Evolutionary conservation across 2,329 filamentous ascomycete species (phyloP).

Genomic region (Nemania bipapillata): DNA sequence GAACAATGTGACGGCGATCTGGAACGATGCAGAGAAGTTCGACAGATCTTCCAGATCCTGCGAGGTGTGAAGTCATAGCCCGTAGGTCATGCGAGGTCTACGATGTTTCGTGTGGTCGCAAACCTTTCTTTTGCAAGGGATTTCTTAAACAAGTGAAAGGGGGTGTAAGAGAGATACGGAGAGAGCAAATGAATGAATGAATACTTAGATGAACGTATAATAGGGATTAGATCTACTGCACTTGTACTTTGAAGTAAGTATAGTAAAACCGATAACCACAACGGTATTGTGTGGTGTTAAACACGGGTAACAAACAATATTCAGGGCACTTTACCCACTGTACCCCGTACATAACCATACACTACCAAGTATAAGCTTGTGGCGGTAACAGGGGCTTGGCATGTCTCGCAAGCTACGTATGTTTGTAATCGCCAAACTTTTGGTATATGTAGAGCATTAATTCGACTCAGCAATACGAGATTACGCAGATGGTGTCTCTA

Average conservation of each 20-base stretch:
- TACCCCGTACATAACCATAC: too few species aligned
- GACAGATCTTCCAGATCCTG: conserved; percentile 38
- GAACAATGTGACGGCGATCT: conserved; percentile 40
- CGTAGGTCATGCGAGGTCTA: conserved; percentile 26
- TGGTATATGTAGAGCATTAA: background rate
- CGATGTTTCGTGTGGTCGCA: conserved; percentile 34
- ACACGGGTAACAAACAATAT: conserved; percentile 10
- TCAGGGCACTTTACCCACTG: background rate
- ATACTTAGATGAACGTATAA: background rate
- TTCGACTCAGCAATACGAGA: conserved; percentile 10
- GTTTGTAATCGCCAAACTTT: conserved; percentile 8
- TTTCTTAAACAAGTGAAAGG: background rate
- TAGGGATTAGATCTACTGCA: background rate
- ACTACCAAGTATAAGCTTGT: conserved; percentile 2
- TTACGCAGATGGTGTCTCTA: background rate
- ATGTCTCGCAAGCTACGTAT: conserved; percentile 1
- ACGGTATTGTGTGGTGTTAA: background rate
- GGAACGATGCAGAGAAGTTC: conserved; percentile 41
- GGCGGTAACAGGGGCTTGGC: conserved; percentile 18
- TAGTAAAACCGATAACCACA: background rate
- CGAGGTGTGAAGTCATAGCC: conserved; percentile 25
- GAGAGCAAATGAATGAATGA: background rate
- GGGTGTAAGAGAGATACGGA: background rate
- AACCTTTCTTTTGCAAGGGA: conserved; percentile 5
- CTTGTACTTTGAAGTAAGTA: too few species aligned